Base-by-base conservation (phyloP, 148 eudicot genomes). In the Cornus kousa region DNA sequence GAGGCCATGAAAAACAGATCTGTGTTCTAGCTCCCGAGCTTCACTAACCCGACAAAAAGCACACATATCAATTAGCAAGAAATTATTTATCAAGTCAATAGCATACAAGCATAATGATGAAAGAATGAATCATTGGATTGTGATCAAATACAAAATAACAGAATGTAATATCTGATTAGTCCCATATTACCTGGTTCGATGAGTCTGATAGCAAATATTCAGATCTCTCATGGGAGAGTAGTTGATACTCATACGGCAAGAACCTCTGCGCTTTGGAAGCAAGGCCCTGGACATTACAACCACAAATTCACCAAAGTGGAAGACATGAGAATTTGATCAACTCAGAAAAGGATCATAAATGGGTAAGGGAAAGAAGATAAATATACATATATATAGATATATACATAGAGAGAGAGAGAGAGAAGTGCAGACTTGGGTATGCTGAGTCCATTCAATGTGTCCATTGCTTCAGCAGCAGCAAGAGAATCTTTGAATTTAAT, bases 171-270 rank as follows among this genome's bases (percentile, higher is more conserved):
- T 60, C 39, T 60, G 4, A 14, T 8, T 16, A 39, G 14, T 11
- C 62, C 22, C 28, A 28, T 37, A 68, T 83, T 85, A 93, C 97
- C 95, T 91, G 93, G 95, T 93, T 24, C 97, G 82, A 78, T 93
- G 95, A 73, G 91, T 86, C 67, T 93, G 97, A 74, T 91, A 93
- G 86, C 91, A 91, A 28, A 93, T 87, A 87, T 82, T 93, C 82
- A 93, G 80, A 81, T 93, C 97, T 1, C 88, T 91, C 73, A 91
- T 95, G 13, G 97, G 95, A 80, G 97, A 93, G 78, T 91, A 93
- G 10, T 95, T 83, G 68, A 93, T 91, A 43, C 88, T 82, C 82
- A 93, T 80, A 79, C 84, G 67, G 82, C 95, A 89, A 6, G 89
- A 77, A 55, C 79, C 80, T 77, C 91, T 87, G 82, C 85, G 93